Evolutionary conservation across 2,329 filamentous ascomycete species (phyloP), one percentile per base, ranked within the genome.

Genomic region (Mariannaea elegans): DNA sequence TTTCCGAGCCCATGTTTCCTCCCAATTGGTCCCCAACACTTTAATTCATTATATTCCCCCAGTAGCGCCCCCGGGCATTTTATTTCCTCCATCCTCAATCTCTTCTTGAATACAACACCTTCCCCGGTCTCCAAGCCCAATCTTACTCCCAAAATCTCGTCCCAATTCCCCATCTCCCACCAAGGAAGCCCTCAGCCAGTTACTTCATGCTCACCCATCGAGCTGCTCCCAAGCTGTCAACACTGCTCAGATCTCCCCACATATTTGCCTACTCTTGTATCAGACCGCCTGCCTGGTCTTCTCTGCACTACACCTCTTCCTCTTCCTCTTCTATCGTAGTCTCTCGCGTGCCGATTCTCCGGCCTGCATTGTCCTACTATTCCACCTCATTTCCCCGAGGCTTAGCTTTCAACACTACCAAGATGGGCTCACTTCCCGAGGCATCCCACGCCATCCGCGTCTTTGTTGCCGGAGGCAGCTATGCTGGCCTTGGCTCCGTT

Each of bases 381-480:
- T 24, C 48, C 55, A 59, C 59, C 31, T 54, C 41, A 48, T 48
- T 18, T 32, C 24, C 16, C 29, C 29, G 53, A 65, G 44, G 45
- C 18, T 41, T 39, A 62, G 41, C 65, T 36, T 61, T 61, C 45
- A 62, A 36, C 48, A 32, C 56, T 47, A 54, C 63, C 57, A 70
- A 45, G 18, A 77, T 77, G 74, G 72, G 67, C 39, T 74, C 74
- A 42, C 42, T 75, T 44, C 65, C 71, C 31, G 54, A 70, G 41
- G 34, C 55, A 50, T 56, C 64, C 31, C 71, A 71, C 51, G 80
- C 80, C 34, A 79, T 84, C 73, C 83, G 79, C 65, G 81, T 93
- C 10, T 80, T 93, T 34, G 80, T 93, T 55, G 82, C 89, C 29
- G 91, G 91, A 34, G 90, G 88, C 64, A 89, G 88, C 36, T 93